A percentile compares a stretch with the other conserved stretches of the same genome.
Evolutionary conservation across 331 rosid genomes (phyloP).

Genomic region (Rhamnella rubrinervis): DNA sequence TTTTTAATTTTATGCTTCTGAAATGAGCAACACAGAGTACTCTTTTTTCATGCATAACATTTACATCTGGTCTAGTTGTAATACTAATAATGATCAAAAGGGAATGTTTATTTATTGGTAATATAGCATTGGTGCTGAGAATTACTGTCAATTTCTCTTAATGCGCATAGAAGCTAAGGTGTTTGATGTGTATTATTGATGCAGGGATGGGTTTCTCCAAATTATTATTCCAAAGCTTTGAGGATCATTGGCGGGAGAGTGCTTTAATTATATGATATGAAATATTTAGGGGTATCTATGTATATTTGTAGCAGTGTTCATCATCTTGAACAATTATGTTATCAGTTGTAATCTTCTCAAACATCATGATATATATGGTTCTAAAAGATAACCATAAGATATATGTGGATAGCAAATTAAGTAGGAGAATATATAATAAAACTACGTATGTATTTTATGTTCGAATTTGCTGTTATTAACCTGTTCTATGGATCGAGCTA

Average conservation of each 20-base stretch:
- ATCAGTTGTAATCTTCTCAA: too few relatives aligned
- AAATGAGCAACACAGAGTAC: background rate
- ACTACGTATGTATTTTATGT: too few relatives aligned
- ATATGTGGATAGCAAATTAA: too few relatives aligned
- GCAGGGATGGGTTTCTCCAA: slow-evolving; percentile 75
- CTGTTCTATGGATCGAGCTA: too few relatives aligned
- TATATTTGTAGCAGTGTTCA: background rate
- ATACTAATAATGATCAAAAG: too few relatives aligned
- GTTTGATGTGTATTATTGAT: slow-evolving; percentile 9
- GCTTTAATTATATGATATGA: background rate
- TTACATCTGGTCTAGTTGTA: slow-evolving; percentile 1
- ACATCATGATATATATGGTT: too few relatives aligned
- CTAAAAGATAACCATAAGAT: too few relatives aligned
- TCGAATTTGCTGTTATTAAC: too few relatives aligned
- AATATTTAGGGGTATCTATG: background rate
- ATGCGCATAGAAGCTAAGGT: background rate
- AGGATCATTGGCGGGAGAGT: slow-evolving; percentile 7
- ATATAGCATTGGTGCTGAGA: background rate
- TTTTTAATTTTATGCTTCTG: slow-evolving; percentile 9
- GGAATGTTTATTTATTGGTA: too few relatives aligned
- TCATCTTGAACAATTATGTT: background rate
- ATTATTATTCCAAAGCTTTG: slow-evolving; percentile 60
- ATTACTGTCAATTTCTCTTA: background rate
- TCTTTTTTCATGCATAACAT: background rate
- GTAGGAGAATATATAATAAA: too few relatives aligned